phyloP scores from a whole-genome alignment of 441 rosid species.

The Gossypium davidsonii region DNA sequence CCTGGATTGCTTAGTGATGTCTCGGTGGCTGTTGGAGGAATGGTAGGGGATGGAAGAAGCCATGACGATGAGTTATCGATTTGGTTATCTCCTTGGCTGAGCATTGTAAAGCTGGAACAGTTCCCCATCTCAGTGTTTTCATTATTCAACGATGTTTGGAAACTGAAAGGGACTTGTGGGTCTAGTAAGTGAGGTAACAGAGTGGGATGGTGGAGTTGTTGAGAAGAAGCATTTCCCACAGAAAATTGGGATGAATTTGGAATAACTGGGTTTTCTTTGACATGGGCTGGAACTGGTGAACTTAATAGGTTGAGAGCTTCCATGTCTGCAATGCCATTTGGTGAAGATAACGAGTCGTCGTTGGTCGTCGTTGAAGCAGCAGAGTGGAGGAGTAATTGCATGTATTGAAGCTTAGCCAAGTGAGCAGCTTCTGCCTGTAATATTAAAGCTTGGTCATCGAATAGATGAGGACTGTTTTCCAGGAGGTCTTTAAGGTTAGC shows the following conservation, averaged over 20 bases:
- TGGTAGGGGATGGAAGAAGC: slow-evolving; percentile 40
- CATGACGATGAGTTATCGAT: slow-evolving; percentile 40
- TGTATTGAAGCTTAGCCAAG: slow-evolving; percentile 51
- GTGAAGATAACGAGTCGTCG: slow-evolving; percentile 17
- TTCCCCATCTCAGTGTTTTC: slow-evolving; percentile 36
- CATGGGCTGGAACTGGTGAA: slow-evolving; percentile 25
- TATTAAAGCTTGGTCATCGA: slow-evolving; percentile 40
- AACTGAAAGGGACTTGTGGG: slow-evolving; percentile 59
- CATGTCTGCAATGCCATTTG: slow-evolving; percentile 39
- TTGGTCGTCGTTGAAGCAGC: slow-evolving; percentile 26
- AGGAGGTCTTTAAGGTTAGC: slow-evolving; percentile 52
- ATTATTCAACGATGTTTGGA: slow-evolving; percentile 56
- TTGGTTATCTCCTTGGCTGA: slow-evolving; percentile 33
- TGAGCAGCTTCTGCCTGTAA: slow-evolving; percentile 64
- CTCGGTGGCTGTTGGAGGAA: slow-evolving; percentile 27
- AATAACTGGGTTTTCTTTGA: slow-evolving; percentile 29
- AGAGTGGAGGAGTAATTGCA: slow-evolving; percentile 46
- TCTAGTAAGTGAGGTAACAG: slow-evolving; percentile 33
- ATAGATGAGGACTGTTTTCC: slow-evolving; percentile 23
- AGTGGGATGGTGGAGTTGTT: slow-evolving; percentile 64
- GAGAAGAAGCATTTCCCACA: slow-evolving; percentile 32
- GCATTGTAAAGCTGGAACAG: slow-evolving; percentile 22
- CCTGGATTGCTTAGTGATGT: slow-evolving; percentile 36
- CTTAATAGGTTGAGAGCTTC: slow-evolving; percentile 35
- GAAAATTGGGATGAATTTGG: slow-evolving; percentile 28